Percentiles rank a stretch among this genome's conserved stretches.
Conservation (phyloP, 805 yeast species). For the Candida nanaspora region DNA sequence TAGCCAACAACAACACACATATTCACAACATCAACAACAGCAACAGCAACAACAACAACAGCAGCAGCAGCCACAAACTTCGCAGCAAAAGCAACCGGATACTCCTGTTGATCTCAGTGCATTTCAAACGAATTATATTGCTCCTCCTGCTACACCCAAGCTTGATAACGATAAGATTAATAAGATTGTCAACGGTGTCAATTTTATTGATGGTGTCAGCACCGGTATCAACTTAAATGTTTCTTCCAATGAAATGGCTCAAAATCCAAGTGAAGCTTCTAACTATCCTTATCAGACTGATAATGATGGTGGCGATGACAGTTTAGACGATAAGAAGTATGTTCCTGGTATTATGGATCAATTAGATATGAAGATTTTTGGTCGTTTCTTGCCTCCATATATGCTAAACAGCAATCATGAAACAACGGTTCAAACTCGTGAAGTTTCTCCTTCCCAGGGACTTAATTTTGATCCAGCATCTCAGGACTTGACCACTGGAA, state of each 20-base stretch:
- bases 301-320: not conserved
- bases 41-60: constrained; percentile 2
- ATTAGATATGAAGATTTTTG: constrained; percentile 78
- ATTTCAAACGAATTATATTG: constrained; percentile 6
- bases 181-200: constrained; percentile 23
- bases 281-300: not conserved
- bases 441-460: not conserved
- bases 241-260: constrained; percentile 3
- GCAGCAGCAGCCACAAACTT: constrained; percentile 1
- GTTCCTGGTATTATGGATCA: constrained; percentile 83
- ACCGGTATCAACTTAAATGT: constrained; percentile 24
- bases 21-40: not conserved
- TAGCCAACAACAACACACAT: not conserved
- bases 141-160: constrained; percentile 5
- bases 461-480: not conserved
- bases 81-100: not conserved
- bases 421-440: constrained; percentile 8
- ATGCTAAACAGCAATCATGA: constrained; percentile 41
- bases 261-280: not conserved
- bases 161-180: constrained; percentile 14
- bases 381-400: constrained; percentile 76
- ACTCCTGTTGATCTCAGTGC: constrained; percentile 4
- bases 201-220: constrained; percentile 26
- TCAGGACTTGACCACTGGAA: not conserved
- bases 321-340: constrained; percentile 28